A percentile compares a stretch with the other conserved stretches of the same genome.
Conservation (phyloP, 768 basidiomycete genomes). For the Boletus reticulatus region DNA sequence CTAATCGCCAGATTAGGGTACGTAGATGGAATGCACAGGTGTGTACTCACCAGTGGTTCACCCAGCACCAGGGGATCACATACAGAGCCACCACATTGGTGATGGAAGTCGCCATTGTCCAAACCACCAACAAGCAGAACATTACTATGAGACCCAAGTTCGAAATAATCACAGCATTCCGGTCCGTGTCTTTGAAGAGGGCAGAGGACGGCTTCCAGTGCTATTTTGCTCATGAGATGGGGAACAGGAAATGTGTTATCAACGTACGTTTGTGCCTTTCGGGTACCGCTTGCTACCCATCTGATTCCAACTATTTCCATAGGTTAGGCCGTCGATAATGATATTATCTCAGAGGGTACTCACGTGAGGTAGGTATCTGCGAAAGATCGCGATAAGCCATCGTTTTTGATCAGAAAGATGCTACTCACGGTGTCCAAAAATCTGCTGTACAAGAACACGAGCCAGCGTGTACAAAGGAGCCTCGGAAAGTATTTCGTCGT, state of each 20-base stretch:
- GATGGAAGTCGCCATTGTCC: background rate
- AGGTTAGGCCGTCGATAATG: background rate
- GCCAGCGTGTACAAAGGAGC: background rate
- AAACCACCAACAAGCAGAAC: background rate
- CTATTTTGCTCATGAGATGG: background rate
- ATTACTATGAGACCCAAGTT: background rate
- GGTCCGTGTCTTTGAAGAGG: background rate
- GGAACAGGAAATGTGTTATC: background rate
- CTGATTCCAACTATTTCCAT: background rate
- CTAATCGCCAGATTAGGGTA: background rate
- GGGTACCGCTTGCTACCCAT: background rate
- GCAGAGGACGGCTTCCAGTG: background rate
- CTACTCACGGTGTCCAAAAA: background rate
- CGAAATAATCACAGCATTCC: background rate
- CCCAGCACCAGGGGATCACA: background rate
- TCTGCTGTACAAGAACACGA: background rate
- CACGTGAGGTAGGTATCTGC: background rate
- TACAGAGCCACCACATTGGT: background rate
- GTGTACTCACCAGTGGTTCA: background rate
- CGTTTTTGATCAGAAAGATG: background rate
- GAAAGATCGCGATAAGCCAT: background rate
- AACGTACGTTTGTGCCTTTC: background rate
- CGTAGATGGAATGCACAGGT: background rate
- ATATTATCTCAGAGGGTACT: background rate
- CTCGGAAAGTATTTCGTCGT: background rate